A percentile compares a stretch with the other conserved stretches of the same genome.
Conservation (phyloP, 164 flowering plant genomes). For the Santalum album region DNA sequence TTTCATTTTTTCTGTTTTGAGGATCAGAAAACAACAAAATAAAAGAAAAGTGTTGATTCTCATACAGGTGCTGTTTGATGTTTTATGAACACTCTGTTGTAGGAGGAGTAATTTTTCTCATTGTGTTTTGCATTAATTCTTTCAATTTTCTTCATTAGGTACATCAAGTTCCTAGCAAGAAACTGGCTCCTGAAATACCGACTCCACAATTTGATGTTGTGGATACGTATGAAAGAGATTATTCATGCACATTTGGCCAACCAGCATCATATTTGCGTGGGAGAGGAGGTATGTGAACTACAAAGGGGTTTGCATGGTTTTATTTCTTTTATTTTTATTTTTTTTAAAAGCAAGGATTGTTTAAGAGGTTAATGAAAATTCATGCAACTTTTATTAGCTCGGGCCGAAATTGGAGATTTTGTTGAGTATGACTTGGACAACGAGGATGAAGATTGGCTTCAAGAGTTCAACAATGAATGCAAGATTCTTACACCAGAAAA, state of each 20-base stretch:
- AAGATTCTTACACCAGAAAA: slow-evolving; percentile 61
- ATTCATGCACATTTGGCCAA: slow-evolving; percentile 66
- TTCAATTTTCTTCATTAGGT: slow-evolving; percentile 23
- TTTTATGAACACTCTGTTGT: too few species aligned
- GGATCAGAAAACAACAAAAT: too few species aligned
- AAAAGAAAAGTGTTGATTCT: too few species aligned
- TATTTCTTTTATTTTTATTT: too few species aligned
- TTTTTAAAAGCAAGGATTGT: neutral
- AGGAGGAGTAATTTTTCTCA: neutral
- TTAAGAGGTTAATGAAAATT: neutral
- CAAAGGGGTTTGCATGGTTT: neutral
- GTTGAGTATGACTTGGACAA: slow-evolving; percentile 96
- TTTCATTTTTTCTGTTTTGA: neutral
- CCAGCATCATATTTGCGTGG: slow-evolving; percentile 86
- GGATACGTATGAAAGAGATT: slow-evolving; percentile 95
- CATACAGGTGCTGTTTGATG: too few species aligned
- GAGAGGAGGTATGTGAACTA: slow-evolving; percentile 66
- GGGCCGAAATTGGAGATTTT: slow-evolving; percentile 94
- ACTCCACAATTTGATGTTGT: slow-evolving; percentile 85
- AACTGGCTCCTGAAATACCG: slow-evolving; percentile 75
- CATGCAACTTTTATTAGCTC: slow-evolving; percentile 36
- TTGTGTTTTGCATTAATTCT: neutral
- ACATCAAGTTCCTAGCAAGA: slow-evolving; percentile 54
- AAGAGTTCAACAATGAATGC: slow-evolving; percentile 58
- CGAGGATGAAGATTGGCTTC: slow-evolving; percentile 97